Evolutionary conservation across 2,329 filamentous ascomycete species (phyloP).

Genomic region (Claviceps sp.): DNA sequence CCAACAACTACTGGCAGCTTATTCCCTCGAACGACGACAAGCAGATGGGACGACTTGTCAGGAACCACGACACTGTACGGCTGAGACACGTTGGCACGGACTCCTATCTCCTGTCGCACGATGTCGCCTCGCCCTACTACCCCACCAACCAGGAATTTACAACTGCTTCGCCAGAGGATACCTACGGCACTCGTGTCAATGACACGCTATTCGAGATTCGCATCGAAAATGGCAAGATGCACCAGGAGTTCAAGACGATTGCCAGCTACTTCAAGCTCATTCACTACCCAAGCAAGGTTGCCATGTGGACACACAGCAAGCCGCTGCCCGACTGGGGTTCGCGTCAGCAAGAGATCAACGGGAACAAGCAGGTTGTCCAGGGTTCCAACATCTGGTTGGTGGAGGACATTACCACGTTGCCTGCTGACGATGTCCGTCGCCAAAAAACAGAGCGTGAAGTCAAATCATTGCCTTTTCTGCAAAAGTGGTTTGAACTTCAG

Average conservation of each 20-base stretch:
- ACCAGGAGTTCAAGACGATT: conserved; percentile 78
- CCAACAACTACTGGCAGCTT: conserved; percentile 97
- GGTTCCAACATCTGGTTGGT: conserved; percentile 91
- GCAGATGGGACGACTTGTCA: conserved; percentile 50
- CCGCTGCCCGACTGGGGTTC: conserved; percentile 95
- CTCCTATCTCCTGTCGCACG: conserved; percentile 78
- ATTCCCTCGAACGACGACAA: conserved; percentile 53
- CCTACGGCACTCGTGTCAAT: conserved; percentile 59
- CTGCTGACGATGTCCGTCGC: conserved; percentile 57
- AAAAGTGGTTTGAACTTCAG: conserved; percentile 93
- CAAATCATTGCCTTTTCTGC: conserved; percentile 75
- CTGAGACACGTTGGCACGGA: conserved; percentile 80
- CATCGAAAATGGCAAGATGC: conserved; percentile 71
- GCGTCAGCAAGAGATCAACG: conserved; percentile 98
- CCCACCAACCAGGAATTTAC: conserved; percentile 99
- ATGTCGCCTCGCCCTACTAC: conserved; percentile 91
- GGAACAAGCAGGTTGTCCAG: conserved; percentile 87
- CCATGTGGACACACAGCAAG: conserved; percentile 96
- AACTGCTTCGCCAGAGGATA: conserved; percentile 59
- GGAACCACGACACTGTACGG: conserved; percentile 74
- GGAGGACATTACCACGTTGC: conserved; percentile 76
- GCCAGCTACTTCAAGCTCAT: conserved; percentile 92
- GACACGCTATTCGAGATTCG: conserved; percentile 90
- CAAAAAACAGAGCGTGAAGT: conserved; percentile 64
- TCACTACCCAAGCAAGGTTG: conserved; percentile 87